A percentile compares a stretch with the other conserved stretches of the same genome.
Evolutionary conservation across 495 filamentous ascomycete genomes (phyloP).

Genomic region (Bombardia bombarda): DNA sequence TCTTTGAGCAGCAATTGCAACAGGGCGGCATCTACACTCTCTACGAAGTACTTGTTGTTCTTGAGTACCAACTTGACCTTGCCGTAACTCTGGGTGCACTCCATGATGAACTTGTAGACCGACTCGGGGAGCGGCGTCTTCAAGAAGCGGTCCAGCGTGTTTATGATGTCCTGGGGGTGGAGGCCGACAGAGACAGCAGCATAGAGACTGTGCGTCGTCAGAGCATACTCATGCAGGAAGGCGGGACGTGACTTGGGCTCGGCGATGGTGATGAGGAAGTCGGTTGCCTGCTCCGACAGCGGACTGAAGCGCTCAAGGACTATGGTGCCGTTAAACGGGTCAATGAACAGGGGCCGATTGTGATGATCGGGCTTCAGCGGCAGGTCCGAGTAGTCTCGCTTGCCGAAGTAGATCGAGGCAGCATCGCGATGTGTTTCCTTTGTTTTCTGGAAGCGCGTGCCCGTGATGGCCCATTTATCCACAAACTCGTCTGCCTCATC

Average conservation of each 20-base stretch:
- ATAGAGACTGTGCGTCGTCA: slow-evolving; percentile 89
- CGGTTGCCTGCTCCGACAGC: slow-evolving; percentile 73
- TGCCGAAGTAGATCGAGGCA: slow-evolving; percentile 40
- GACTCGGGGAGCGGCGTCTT: slow-evolving; percentile 75
- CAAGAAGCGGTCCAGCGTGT: slow-evolving; percentile 73
- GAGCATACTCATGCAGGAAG: slow-evolving; percentile 84
- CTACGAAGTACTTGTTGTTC: slow-evolving; percentile 87
- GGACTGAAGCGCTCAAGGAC: slow-evolving; percentile 95
- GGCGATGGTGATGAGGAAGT: slow-evolving; percentile 92
- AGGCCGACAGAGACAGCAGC: slow-evolving; percentile 90
- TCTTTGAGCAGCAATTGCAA: slow-evolving; percentile 73
- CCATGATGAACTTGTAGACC: slow-evolving; percentile 73
- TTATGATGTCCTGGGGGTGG: slow-evolving; percentile 80
- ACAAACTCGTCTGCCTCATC: slow-evolving; percentile 58
- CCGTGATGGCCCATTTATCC: slow-evolving; percentile 30
- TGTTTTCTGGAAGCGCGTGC: slow-evolving; percentile 35
- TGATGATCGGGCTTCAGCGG: slow-evolving; percentile 80
- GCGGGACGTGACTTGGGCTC: slow-evolving; percentile 84
- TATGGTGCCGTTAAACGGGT: slow-evolving; percentile 74
- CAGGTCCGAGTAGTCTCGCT: slow-evolving; percentile 69
- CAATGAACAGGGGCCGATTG: slow-evolving; percentile 86
- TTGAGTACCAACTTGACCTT: slow-evolving; percentile 95
- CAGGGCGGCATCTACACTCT: slow-evolving; percentile 78
- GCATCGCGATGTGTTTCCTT: slow-evolving; percentile 29
- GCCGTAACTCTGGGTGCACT: slow-evolving; percentile 82